Evolutionary conservation across 176 grass and related monocot species (phyloP).

Genomic region (Phragmites australis): DNA sequence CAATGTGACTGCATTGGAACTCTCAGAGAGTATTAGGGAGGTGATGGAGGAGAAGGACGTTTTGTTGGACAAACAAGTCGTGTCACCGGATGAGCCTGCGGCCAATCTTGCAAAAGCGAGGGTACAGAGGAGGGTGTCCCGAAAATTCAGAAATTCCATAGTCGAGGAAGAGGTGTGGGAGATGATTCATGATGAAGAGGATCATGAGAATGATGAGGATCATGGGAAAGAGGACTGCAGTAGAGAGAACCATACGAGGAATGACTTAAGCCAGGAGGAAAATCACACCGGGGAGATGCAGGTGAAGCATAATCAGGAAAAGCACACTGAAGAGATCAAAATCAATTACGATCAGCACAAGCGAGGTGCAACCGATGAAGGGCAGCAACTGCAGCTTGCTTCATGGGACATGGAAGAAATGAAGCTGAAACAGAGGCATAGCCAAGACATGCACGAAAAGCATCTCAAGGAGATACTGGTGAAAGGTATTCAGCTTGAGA

Average conservation of each 20-base stretch:
- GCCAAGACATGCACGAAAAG: constrained; percentile 2
- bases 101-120: constrained; percentile 48
- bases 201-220: constrained; percentile 1
- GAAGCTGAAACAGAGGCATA: background rate
- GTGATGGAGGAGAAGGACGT: constrained; percentile 47
- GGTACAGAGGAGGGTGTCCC: constrained; percentile 56
- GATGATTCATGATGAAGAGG: constrained; percentile 34
- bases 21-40: constrained; percentile 56
- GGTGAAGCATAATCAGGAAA: background rate
- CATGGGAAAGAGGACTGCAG: background rate
- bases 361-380: background rate
- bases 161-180: constrained; percentile 60
- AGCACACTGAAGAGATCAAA: background rate
- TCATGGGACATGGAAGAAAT: constrained; percentile 18
- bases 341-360: background rate
- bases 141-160: constrained; percentile 49
- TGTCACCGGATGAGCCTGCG: constrained; percentile 22
- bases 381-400: background rate
- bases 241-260: background rate
- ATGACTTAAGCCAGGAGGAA: constrained; percentile 10
- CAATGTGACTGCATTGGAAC: constrained; percentile 59
- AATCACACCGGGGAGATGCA: background rate
- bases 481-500: constrained; percentile 31
- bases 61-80: constrained; percentile 36
- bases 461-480: constrained; percentile 30